Evolutionary conservation across 2,329 filamentous ascomycete genomes (phyloP).

Genomic region (Stachybotrys chlorohalonatus): DNA sequence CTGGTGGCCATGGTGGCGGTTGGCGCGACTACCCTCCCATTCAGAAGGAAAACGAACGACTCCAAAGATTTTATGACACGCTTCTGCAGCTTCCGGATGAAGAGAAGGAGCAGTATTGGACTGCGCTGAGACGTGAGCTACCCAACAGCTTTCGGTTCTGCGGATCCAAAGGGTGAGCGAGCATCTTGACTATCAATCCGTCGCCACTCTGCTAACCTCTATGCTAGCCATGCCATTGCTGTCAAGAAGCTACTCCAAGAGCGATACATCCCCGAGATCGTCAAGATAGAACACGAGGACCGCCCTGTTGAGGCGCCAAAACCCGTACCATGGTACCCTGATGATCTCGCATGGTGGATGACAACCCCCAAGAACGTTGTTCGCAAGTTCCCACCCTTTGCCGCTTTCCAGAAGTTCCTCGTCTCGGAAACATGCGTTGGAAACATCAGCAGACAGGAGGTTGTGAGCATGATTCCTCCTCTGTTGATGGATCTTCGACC

Average conservation of each 20-base stretch:
- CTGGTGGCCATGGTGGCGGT: conserved; percentile 9
- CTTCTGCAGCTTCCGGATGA: conserved; percentile 67
- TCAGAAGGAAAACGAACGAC: conserved; percentile 70
- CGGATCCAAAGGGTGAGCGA: conserved; percentile 72
- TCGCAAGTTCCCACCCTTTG: conserved; percentile 86
- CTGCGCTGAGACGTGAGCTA: conserved; percentile 69
- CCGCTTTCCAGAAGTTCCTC: conserved; percentile 93
- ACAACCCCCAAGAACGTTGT: conserved; percentile 95
- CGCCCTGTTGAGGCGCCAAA: conserved; percentile 71
- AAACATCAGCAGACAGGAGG: conserved; percentile 95
- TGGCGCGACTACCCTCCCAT: conserved; percentile 35
- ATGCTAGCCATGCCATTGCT: conserved; percentile 69
- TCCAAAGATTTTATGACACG: conserved; percentile 79
- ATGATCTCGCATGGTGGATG: conserved; percentile 94
- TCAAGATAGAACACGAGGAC: conserved; percentile 72
- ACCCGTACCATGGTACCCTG: conserved; percentile 85
- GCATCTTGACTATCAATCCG: not conserved
- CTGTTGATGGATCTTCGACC: conserved; percentile 85
- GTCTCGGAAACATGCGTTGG: conserved; percentile 95
- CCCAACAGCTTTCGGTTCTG: conserved; percentile 98
- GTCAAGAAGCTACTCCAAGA: conserved; percentile 84
- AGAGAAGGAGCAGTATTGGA: conserved; percentile 79
- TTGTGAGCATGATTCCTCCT: conserved; percentile 98
- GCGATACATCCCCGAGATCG: conserved; percentile 85
- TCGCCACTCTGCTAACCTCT: conserved; percentile 7